phyloP scores from a whole-genome alignment of 805 yeast species.

The Suhomyces emberorum region DNA sequence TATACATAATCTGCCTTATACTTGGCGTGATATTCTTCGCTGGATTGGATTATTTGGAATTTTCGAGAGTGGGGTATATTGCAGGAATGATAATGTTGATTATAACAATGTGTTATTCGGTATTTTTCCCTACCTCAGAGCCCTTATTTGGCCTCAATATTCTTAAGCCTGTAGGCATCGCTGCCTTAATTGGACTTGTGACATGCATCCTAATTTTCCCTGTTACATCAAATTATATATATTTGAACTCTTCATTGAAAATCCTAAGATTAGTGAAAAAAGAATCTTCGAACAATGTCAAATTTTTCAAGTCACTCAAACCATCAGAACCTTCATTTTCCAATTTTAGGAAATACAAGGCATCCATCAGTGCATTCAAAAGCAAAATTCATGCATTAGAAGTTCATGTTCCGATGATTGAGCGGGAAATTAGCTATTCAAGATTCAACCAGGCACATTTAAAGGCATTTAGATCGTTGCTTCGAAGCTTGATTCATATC shows the following conservation, averaged over 20 bases:
- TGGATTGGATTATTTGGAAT: conserved; percentile 5
- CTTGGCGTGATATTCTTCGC: conserved; percentile 23
- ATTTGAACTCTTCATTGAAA: conserved; percentile 15
- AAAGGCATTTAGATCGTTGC: conserved; percentile 21
- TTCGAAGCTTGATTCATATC: conserved; percentile 20
- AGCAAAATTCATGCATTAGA: conserved; percentile 18
- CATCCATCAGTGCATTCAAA: conserved; percentile 18
- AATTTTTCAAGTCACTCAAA: conserved; percentile 22
- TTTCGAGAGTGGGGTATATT: conserved; percentile 15
- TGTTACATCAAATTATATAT: conserved; percentile 21
- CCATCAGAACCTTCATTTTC: conserved; percentile 24
- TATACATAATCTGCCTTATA: conserved; percentile 21
- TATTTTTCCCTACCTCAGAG: conserved; percentile 24
- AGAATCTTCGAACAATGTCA: conserved; percentile 17
- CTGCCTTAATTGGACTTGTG: conserved; percentile 19
- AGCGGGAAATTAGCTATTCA: conserved; percentile 25
- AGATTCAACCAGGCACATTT: conserved; percentile 26
- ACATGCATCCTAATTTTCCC: conserved; percentile 24
- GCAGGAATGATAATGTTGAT: conserved; percentile 19
- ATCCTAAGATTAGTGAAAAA: conserved; percentile 13
- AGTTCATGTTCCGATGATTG: conserved; percentile 15
- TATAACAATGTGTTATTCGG: conserved; percentile 23
- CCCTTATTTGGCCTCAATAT: conserved; percentile 21
- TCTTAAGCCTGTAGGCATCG: conserved; percentile 23
- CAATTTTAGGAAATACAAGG: conserved; percentile 18